Evolutionary conservation across 176 grass and related monocot species (phyloP), one percentile per base, ranked within the genome.

Genomic region (Oryza glumipatula): DNA sequence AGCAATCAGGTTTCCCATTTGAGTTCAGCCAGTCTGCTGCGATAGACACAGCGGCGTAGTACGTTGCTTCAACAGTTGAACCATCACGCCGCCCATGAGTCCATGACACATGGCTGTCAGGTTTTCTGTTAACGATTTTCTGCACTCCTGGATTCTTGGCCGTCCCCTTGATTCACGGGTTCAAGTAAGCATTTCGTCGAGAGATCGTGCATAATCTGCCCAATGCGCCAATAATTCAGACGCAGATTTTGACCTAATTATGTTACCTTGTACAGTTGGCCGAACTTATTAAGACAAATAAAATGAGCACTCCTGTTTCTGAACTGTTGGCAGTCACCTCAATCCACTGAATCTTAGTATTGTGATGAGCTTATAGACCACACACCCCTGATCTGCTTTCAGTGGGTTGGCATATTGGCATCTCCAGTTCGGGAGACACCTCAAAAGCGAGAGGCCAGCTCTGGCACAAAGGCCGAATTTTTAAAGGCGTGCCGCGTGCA

Each of bases 331-430:
- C 19, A 3, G 35, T 65, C 16, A 6, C 71, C 16, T 66, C 54
- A 15, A 21, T n/a, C 45, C 60, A 73, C 26, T 3, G 3, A 11
- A 6, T 4, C 41, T 21, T 32, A 5, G 26, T 11, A n/a, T 11
- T 16, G 79, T 43, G 80, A 12, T 5, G 78, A 24, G 74, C 44
- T 52, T 43, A 65, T 15, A 9, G 24, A 47, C 63, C 52, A 23
- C 32, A 58, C 54, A 3, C 35, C 35, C 67, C 19, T 22, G 32
- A 60, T 76, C 19, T 38, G 36, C 14, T 28, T 49, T 17, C 19
- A 22, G 65, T 85, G 82, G 77, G 77, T 12, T 85, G 71, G 26
- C 39, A 13, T 72, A 28, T 64, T 52, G 76, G 19, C 82, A 89
- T 65, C 76, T 49, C 24, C 14, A 32, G 47, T 44, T 80, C 63